Percentiles rank a stretch among this genome's conserved stretches.
phyloP scores from a whole-genome alignment of 2,329 filamentous ascomycete species.

The Dothideomycetes sp. region DNA sequence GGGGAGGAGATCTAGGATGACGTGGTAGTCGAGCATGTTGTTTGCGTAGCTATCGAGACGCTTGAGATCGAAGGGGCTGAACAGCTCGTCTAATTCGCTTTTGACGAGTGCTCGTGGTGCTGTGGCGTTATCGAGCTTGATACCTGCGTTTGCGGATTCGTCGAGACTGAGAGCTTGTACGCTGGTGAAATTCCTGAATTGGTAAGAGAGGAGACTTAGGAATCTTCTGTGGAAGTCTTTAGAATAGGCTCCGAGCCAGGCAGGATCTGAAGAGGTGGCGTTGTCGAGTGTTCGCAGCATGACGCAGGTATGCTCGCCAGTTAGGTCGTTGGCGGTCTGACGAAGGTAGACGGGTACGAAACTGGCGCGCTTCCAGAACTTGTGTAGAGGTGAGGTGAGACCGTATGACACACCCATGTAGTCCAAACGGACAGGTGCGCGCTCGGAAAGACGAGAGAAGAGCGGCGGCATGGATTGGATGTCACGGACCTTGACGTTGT shows the following conservation, averaged over 20 bases:
- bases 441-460: conserved; percentile 79
- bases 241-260: conserved; percentile 85
- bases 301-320: conserved; percentile 93
- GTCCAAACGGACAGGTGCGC: conserved; percentile 70
- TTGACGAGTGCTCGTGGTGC: conserved; percentile 57
- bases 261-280: conserved; percentile 55
- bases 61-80: conserved; percentile 92
- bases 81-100: conserved; percentile 61
- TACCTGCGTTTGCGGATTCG: conserved; percentile 68
- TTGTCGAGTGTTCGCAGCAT: conserved; percentile 73
- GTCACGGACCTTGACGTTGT: conserved; percentile 83
- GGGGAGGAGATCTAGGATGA: conserved; percentile 87
- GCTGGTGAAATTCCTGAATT: conserved; percentile 76
- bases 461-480: conserved; percentile 87
- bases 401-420: conserved; percentile 96
- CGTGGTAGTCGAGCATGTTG: conserved; percentile 95
- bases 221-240: conserved; percentile 95
- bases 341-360: conserved; percentile 89
- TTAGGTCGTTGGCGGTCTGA: conserved; percentile 92
- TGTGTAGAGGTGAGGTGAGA: conserved; percentile 75
- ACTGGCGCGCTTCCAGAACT: conserved; percentile 86
- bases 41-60: conserved; percentile 91
- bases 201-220: conserved; percentile 78
- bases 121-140: conserved; percentile 47
- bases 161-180: conserved; percentile 77